Evolutionary conservation across 2,329 filamentous ascomycete species (phyloP).

Genomic region (Chaetomium globosum): DNA sequence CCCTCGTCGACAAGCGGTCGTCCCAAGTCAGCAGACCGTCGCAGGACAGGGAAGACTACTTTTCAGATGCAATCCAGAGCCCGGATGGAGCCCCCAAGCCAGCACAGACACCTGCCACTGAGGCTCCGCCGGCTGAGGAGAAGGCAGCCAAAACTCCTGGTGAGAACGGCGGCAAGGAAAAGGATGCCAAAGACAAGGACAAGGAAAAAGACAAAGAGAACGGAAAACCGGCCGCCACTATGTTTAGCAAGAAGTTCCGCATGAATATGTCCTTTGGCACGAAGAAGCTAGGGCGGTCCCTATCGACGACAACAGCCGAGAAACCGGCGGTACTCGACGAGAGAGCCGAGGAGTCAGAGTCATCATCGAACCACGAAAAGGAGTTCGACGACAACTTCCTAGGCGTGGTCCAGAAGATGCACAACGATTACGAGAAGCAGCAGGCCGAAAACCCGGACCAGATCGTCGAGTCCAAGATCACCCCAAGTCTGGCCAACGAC

Average conservation of each 20-base stretch:
- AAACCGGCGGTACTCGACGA: constrained; percentile 76
- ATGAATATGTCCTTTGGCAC: constrained; percentile 76
- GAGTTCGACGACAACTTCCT: constrained; percentile 74
- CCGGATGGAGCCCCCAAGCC: constrained; percentile 52
- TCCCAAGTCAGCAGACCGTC: constrained; percentile 64
- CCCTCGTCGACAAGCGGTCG: constrained; percentile 59
- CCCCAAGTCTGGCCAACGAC: constrained; percentile 70
- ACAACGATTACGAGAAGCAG: constrained; percentile 71
- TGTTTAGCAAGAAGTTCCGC: constrained; percentile 82
- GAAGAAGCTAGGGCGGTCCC: constrained; percentile 78
- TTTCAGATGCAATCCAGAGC: constrained; percentile 63
- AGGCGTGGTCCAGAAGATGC: constrained; percentile 72
- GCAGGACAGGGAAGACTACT: constrained; percentile 73
- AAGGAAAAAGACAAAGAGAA: constrained; percentile 53
- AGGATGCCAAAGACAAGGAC: constrained; percentile 50
- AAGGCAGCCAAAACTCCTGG: constrained; percentile 44
- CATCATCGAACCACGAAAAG: constrained; percentile 67
- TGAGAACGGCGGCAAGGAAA: constrained; percentile 51
- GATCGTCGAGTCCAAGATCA: constrained; percentile 63
- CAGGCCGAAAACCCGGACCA: constrained; percentile 58
- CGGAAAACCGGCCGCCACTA: constrained; percentile 59
- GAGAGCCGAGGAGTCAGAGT: constrained; percentile 69
- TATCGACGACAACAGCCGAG: constrained; percentile 65
- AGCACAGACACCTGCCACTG: constrained; percentile 51
- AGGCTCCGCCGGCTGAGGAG: constrained; percentile 34